A percentile compares a stretch with the other conserved stretches of the same genome.
Evolutionary conservation across 73 alveolate species (phyloP).

Genomic region (Breviolum minutum): DNA sequence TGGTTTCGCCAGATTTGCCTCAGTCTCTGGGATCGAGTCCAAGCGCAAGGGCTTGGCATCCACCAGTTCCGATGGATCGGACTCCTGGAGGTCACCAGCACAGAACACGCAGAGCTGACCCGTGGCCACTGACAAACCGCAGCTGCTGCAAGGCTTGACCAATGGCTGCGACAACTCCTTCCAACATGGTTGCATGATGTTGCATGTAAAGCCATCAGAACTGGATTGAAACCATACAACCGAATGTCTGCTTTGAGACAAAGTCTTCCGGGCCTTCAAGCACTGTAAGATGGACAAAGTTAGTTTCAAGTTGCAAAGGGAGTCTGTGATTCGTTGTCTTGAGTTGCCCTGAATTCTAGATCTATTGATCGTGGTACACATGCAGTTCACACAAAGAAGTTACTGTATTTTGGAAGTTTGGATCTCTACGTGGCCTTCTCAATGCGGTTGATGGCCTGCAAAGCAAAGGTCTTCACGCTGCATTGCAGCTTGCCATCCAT

Average conservation of each 20-base stretch:
- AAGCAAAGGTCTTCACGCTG: not conserved
- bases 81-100: not conserved
- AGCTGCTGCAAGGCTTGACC: not conserved
- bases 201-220: not conserved
- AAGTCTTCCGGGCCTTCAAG: too few relatives aligned
- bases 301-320: not conserved
- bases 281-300: not conserved
- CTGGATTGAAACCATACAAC: too few relatives aligned
- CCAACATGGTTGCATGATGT: not conserved
- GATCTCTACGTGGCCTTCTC: not conserved
- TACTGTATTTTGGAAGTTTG: too few relatives aligned
- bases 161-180: not conserved
- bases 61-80: not conserved
- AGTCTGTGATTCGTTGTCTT: too few relatives aligned
- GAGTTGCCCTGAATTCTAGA: too few relatives aligned
- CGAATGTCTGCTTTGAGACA: too few relatives aligned
- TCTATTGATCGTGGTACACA: too few relatives aligned
- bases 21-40: too few relatives aligned
- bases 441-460: not conserved
- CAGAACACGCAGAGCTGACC: constrained; percentile 26
- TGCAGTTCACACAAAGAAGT: too few relatives aligned
- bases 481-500: constrained; percentile 13
- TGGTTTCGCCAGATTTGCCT: too few relatives aligned
- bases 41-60: too few relatives aligned
- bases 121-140: not conserved